Evolutionary conservation across 1,139 yeast genomes (phyloP).

Genomic region (Sugiyamaella pinicola): DNA sequence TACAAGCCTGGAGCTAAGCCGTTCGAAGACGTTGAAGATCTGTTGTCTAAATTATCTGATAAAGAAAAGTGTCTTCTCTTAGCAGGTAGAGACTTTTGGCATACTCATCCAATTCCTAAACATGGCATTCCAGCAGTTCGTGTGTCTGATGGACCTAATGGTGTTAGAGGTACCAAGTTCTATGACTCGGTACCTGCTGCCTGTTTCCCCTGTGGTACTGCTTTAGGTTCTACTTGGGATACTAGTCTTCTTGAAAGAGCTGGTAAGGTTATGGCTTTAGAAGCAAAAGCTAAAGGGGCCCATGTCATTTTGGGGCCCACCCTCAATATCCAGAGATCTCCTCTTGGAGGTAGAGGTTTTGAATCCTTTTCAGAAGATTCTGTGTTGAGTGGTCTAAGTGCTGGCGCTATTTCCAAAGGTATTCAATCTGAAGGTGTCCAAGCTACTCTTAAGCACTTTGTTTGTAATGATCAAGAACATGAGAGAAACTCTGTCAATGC

Average conservation of each 20-base stretch:
- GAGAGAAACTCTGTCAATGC: conserved; percentile 54
- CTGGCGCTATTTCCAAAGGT: conserved; percentile 55
- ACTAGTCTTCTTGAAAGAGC: conserved; percentile 47
- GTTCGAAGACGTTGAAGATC: conserved; percentile 47
- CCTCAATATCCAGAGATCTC: conserved; percentile 56
- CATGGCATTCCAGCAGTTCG: conserved; percentile 47
- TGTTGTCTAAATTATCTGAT: conserved; percentile 48
- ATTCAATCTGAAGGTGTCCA: conserved; percentile 55
- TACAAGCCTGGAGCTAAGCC: conserved; percentile 20
- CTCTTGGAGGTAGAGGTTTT: conserved; percentile 66
- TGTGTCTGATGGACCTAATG: conserved; percentile 57
- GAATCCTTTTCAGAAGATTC: conserved; percentile 69
- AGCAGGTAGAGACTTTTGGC: conserved; percentile 48
- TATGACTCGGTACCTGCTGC: conserved; percentile 54
- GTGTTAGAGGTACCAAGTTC: conserved; percentile 55
- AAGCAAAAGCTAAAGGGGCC: conserved; percentile 53
- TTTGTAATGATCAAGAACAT: conserved; percentile 62
- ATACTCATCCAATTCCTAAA: conserved; percentile 53
- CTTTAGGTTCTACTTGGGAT: conserved; percentile 49
- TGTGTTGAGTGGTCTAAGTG: conserved; percentile 54
- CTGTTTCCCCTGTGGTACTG: conserved; percentile 57
- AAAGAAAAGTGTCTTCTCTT: conserved; percentile 53
- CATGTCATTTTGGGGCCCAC: conserved; percentile 59
- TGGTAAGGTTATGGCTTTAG: conserved; percentile 53
- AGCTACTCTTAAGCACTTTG: conserved; percentile 62